Evolutionary conservation across 768 basidiomycete genomes (phyloP).

Genomic region (Leccinum sublutescens): DNA sequence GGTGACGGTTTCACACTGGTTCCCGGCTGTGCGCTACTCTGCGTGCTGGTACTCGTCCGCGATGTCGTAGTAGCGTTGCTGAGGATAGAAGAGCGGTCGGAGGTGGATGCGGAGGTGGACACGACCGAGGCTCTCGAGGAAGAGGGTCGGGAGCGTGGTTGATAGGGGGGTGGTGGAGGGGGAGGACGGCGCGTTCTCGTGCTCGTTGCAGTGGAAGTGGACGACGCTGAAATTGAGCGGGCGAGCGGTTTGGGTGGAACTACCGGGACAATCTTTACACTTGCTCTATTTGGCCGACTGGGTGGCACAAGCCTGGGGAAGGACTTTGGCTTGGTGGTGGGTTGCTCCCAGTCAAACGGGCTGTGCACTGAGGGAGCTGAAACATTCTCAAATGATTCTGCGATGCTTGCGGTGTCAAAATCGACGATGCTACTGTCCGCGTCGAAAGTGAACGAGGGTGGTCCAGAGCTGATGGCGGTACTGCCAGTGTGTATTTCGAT

Average conservation of each 20-base stretch:
- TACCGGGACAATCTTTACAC: conserved; percentile 15
- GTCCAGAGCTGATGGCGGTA: conserved; percentile 27
- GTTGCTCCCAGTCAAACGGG: conserved; percentile 53
- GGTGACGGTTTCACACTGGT: conserved; percentile 26
- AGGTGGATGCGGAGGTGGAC: conserved; percentile 42
- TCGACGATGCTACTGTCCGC: conserved; percentile 37
- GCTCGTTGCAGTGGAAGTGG: conserved; percentile 36
- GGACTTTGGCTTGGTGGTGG: conserved; percentile 35
- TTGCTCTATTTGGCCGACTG: conserved; percentile 47
- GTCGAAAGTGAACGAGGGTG: conserved; percentile 49
- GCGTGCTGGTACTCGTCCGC: conserved; percentile 38
- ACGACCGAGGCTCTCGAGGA: conserved; percentile 39
- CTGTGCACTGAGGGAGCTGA: conserved; percentile 53
- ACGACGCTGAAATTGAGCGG: conserved; percentile 36
- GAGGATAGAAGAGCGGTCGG: conserved; percentile 63
- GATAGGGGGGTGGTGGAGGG: conserved; percentile 36
- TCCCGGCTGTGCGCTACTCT: conserved; percentile 26
- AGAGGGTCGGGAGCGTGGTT: conserved; percentile 28
- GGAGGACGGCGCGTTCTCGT: conserved; percentile 40
- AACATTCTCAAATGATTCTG: conserved; percentile 72
- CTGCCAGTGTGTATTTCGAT: conserved; percentile 15
- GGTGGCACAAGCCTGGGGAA: conserved; percentile 38
- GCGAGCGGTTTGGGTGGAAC: conserved; percentile 30
- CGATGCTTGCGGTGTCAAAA: conserved; percentile 54
- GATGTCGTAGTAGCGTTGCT: conserved; percentile 43